Conservation (phyloP, 768 basidiomycete species). For the Vararia minispora region DNA sequence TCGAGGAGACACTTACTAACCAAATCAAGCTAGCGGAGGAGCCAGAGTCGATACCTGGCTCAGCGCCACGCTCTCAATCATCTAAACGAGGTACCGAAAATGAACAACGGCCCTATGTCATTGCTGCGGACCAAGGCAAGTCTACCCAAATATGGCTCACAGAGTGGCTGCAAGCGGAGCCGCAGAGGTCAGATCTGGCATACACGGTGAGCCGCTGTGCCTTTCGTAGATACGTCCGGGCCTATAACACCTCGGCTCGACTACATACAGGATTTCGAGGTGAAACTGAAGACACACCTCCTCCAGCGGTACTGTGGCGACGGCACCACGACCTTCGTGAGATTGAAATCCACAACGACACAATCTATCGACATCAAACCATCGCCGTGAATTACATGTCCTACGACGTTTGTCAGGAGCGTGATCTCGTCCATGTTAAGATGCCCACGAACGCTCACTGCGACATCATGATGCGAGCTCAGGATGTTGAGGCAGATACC, state of each 20-base stretch:
- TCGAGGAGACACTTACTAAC: neutral
- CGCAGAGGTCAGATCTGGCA: neutral
- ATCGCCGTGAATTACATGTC: constrained; percentile 16
- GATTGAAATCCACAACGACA: constrained; percentile 10
- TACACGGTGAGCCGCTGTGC: neutral
- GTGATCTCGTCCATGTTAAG: constrained; percentile 13
- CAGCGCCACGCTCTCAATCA: too few species aligned
- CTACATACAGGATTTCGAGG: neutral
- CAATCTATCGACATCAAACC: constrained; percentile 14
- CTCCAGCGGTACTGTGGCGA: neutral
- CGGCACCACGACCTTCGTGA: neutral
- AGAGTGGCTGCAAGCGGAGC: neutral
- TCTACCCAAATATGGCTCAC: neutral
- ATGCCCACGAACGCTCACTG: constrained; percentile 1
- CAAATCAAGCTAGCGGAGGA: neutral
- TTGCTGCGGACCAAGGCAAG: too few species aligned
- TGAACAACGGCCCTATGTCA: too few species aligned
- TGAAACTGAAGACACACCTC: neutral
- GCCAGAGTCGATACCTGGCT: too few species aligned
- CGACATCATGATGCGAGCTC: constrained; percentile 14
- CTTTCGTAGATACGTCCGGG: neutral
- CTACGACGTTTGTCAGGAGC: constrained; percentile 12
- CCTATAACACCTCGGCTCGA: constrained; percentile 2
- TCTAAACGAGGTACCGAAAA: too few species aligned
- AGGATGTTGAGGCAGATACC: constrained; percentile 11